Evolutionary conservation across 345 rosid genomes (phyloP).

Genomic region (Heritiera littoralis): DNA sequence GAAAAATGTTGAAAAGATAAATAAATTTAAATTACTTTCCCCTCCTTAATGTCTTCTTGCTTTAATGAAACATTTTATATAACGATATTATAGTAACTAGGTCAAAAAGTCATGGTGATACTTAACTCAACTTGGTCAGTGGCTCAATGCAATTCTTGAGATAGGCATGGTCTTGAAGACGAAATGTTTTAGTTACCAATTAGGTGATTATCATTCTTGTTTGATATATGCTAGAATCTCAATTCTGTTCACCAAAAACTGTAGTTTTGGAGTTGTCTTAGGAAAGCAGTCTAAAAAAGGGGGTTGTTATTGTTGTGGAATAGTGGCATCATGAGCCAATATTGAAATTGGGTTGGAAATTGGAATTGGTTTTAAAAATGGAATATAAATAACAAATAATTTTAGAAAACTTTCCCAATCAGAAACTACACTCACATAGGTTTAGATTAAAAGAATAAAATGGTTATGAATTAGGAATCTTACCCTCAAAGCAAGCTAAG

Average conservation of each 20-base stretch:
- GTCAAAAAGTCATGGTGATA: slow-evolving; percentile 4
- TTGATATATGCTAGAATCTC: not conserved
- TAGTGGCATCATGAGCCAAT: not conserved
- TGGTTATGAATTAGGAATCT: not conserved
- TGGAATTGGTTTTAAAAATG: not conserved
- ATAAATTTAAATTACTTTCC: not conserved
- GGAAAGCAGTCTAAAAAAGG: not conserved
- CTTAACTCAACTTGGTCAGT: not conserved
- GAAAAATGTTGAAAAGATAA: not conserved
- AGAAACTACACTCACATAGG: not conserved
- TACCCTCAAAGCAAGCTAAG: not conserved
- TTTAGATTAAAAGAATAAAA: not conserved
- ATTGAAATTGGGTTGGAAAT: not conserved
- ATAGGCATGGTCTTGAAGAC: not conserved
- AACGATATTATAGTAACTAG: not conserved
- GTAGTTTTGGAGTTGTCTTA: not conserved
- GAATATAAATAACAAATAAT: slow-evolving; percentile 7
- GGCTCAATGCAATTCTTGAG: not conserved
- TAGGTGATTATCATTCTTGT: not conserved
- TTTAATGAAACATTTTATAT: not conserved
- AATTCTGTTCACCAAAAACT: not conserved
- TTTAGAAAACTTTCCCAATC: not conserved
- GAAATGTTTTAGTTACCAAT: not conserved
- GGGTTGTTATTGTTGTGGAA: not conserved
- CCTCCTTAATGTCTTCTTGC: too few species aligned